phyloP scores from a whole-genome alignment of 177 flowering plant genomes.

The Telopea speciosissima region DNA sequence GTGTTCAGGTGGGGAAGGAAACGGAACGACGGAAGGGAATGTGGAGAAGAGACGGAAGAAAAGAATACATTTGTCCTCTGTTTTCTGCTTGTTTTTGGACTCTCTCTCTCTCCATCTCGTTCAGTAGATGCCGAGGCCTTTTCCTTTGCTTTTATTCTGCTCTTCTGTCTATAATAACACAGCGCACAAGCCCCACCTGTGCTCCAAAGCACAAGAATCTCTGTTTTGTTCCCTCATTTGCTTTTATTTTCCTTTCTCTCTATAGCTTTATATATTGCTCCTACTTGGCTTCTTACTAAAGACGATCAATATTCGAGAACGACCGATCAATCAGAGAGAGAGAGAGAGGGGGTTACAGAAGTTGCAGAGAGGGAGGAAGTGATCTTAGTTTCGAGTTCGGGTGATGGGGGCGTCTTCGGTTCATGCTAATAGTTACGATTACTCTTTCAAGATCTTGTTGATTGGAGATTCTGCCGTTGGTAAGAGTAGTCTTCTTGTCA shows the following conservation, averaged over 20 bases:
- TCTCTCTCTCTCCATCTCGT: background rate
- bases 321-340: background rate
- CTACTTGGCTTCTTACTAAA: no score
- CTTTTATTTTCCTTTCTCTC: no score
- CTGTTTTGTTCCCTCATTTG: background rate
- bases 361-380: conserved; percentile 7
- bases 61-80: conserved; percentile 5
- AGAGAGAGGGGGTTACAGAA: no score
- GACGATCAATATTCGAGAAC: no score
- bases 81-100: background rate
- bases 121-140: background rate
- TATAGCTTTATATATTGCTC: no score
- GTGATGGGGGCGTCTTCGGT: conserved; percentile 50
- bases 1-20: no score
- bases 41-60: background rate
- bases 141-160: background rate
- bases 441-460: conserved; percentile 77
- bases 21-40: background rate
- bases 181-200: background rate
- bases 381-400: background rate
- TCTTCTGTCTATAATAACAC: background rate
- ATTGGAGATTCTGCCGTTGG: conserved; percentile 87
- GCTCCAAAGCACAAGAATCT: background rate
- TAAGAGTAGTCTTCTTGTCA: conserved; percentile 76
- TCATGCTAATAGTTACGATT: conserved; percentile 46